Percentiles rank a stretch among this genome's conserved stretches.
Conservation (phyloP, 805 yeast species). For the Wickerhamiella bombiphila region DNA sequence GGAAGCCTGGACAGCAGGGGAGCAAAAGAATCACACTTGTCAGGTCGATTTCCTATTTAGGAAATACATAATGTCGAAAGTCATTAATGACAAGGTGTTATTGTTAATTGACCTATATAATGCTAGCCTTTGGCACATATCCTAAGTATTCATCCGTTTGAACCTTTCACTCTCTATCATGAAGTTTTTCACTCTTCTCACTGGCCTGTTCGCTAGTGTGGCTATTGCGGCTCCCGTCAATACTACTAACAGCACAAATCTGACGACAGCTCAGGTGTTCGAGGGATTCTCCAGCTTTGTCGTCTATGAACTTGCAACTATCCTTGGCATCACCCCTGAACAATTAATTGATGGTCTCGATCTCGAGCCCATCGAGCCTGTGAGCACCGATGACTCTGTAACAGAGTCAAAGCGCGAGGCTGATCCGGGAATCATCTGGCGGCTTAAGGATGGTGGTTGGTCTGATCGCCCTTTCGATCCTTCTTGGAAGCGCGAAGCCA, state of each 20-base stretch:
- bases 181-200: neutral
- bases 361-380: no score
- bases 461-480: neutral
- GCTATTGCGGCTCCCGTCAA: neutral
- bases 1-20: no score
- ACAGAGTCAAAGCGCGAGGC: neutral
- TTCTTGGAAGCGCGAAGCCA: neutral
- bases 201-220: neutral
- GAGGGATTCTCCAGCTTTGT: no score
- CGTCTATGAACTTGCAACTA: no score
- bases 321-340: no score
- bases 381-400: no score
- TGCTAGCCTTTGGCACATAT: neutral
- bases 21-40: no score
- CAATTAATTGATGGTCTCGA: no score
- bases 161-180: neutral
- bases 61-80: no score
- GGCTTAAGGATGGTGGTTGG: neutral
- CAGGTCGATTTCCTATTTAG: neutral
- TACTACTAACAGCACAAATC: neutral
- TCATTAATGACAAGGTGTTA: neutral
- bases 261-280: no score
- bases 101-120: neutral
- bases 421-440: neutral
- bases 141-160: neutral